These are phyloP conservation scores for Dryadomyces quercus-mongolicae DNA, from an alignment of 2,329 filamentous ascomycete species.

Conservation along the genomic window DNA sequence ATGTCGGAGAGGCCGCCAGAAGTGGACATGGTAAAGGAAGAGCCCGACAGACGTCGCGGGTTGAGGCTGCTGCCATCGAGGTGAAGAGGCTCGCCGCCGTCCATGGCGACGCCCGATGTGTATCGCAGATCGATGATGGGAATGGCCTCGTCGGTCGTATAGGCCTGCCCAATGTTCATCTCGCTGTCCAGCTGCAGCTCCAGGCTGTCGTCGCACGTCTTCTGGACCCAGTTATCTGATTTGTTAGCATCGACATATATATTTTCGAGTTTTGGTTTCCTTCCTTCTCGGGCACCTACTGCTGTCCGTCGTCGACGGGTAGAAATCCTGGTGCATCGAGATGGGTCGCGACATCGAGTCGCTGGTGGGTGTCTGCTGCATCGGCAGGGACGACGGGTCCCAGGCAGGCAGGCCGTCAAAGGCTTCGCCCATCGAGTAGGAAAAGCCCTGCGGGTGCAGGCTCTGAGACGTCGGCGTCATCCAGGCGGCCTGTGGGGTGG, in stretches of 20 bases:
- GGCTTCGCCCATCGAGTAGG: constrained; percentile 43
- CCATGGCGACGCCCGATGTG: constrained; percentile 28
- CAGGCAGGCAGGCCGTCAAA: constrained; percentile 41
- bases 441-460: constrained; percentile 42
- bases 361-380: constrained; percentile 33
- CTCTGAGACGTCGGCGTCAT: constrained; percentile 40
- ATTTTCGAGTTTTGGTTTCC: background rate
- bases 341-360: constrained; percentile 42
- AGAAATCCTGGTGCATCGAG: constrained; percentile 47
- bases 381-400: constrained; percentile 41
- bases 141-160: constrained; percentile 49
- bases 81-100: constrained; percentile 36
- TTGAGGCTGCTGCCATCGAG: constrained; percentile 40
- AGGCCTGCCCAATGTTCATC: constrained; percentile 43
- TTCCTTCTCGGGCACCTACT: constrained; percentile 24
- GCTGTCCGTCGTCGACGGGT: constrained; percentile 36
- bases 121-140: constrained; percentile 50
- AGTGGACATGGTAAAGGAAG: constrained; percentile 62
- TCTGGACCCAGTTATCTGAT: constrained; percentile 37
- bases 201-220: constrained; percentile 42
- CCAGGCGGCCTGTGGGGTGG: constrained; percentile 35
- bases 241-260: background rate
- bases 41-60: constrained; percentile 55
- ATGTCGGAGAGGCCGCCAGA: constrained; percentile 54
- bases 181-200: constrained; percentile 37